A percentile compares a stretch with the other conserved stretches of the same genome.
Conservation (phyloP, 1,139 yeast species). For the Wickerhamomyces sp. region DNA sequence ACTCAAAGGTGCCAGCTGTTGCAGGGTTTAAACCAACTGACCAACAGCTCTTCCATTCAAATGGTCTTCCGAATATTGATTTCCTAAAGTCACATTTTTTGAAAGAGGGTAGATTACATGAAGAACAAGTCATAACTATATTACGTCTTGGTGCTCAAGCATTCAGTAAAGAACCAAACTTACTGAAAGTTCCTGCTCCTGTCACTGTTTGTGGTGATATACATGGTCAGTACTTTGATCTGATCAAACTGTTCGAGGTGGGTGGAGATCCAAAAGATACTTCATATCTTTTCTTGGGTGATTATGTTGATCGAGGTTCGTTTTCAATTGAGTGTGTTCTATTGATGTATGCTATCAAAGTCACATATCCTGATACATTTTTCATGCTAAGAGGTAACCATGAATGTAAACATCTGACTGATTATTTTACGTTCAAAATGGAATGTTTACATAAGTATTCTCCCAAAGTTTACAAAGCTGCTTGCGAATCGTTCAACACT, state of each 20-base stretch:
- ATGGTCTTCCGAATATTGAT: slow-evolving; percentile 68
- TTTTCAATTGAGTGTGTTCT: slow-evolving; percentile 86
- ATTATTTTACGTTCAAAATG: slow-evolving; percentile 86
- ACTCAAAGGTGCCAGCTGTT: slow-evolving; percentile 63
- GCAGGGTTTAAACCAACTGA: slow-evolving; percentile 63
- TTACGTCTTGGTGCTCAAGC: slow-evolving; percentile 62
- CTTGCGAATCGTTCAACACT: slow-evolving; percentile 77
- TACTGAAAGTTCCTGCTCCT: slow-evolving; percentile 83
- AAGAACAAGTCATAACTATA: slow-evolving; percentile 68
- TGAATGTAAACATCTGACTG: slow-evolving; percentile 91
- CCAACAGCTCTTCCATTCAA: slow-evolving; percentile 54
- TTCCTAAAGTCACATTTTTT: slow-evolving; percentile 72
- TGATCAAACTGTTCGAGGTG: slow-evolving; percentile 87
- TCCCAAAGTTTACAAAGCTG: slow-evolving; percentile 60
- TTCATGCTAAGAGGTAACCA: slow-evolving; percentile 93
- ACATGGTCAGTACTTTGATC: slow-evolving; percentile 92
- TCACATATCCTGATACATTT: slow-evolving; percentile 70
- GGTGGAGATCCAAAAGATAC: slow-evolving; percentile 85
- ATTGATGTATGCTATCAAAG: slow-evolving; percentile 74
- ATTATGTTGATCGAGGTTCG: slow-evolving; percentile 93
- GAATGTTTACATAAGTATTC: slow-evolving; percentile 90
- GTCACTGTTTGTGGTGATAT: slow-evolving; percentile 95
- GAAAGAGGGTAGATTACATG: slow-evolving; percentile 75
- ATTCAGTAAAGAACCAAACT: slow-evolving; percentile 70
- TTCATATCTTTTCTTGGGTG: slow-evolving; percentile 84